Conservation (phyloP, 495 filamentous ascomycete genomes). For the Daldinia childiae region DNA sequence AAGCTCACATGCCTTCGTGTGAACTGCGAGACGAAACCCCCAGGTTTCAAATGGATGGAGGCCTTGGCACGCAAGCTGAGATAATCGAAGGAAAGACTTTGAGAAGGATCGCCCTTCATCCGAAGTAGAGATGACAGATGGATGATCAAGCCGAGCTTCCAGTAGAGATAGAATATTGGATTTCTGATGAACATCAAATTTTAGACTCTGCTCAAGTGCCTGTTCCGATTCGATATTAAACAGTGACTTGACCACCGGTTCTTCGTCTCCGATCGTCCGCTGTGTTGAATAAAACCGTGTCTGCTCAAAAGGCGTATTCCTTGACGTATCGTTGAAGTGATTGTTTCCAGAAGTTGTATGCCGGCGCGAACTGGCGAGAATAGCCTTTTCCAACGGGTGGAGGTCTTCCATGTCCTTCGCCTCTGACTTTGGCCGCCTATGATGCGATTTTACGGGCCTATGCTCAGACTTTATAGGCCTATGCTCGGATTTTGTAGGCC, state of each 20-base stretch:
- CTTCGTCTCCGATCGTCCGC: background rate
- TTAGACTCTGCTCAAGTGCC: conserved; percentile 30
- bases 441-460: background rate
- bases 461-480: conserved; percentile 15
- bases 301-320: conserved; percentile 30
- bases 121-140: background rate
- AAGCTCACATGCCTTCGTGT: conserved; percentile 29
- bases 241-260: conserved; percentile 11
- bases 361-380: conserved; percentile 34
- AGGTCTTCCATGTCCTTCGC: conserved; percentile 34
- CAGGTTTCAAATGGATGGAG: conserved; percentile 45
- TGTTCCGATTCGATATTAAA: conserved; percentile 20
- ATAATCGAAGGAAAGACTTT: conserved; percentile 41
- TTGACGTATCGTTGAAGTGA: conserved; percentile 26
- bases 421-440: conserved; percentile 19
- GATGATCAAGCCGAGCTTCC: background rate
- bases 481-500: conserved; percentile 16
- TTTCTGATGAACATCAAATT: conserved; percentile 41
- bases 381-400: conserved; percentile 46
- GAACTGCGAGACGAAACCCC: conserved; percentile 45
- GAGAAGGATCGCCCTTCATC: background rate
- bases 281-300: conserved; percentile 36
- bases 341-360: conserved; percentile 6
- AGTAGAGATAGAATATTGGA: conserved; percentile 31
- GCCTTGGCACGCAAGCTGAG: conserved; percentile 33